Percentiles rank a stretch among this genome's conserved stretches.
These are phyloP conservation scores for Mycoemilia scoparia DNA, from an alignment of 192 early-diverging fungal genomes.

Conservation along the genomic window DNA sequence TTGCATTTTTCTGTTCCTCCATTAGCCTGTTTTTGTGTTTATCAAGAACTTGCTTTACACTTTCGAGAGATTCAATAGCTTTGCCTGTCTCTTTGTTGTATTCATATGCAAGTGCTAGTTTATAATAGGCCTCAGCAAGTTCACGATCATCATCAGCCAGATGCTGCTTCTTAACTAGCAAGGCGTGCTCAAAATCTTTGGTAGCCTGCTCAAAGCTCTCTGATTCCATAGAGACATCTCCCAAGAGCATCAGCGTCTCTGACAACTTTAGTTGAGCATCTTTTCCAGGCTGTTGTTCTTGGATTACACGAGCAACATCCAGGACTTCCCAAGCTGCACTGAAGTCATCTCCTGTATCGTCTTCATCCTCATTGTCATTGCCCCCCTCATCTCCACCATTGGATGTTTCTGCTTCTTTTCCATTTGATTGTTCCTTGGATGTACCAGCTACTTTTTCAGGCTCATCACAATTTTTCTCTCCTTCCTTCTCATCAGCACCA, in stretches of 20 bases:
- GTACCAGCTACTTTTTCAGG: too few relatives aligned
- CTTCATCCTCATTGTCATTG: constrained; percentile 22
- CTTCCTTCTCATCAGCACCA: constrained; percentile 18
- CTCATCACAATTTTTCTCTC: constrained; percentile 10
- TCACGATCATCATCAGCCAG: constrained; percentile 21
- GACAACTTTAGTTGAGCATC: constrained; percentile 49
- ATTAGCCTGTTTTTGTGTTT: constrained; percentile 6
- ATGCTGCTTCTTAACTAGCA: constrained; percentile 14
- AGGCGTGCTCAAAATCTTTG: constrained; percentile 19
- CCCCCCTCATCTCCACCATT: constrained; percentile 5
- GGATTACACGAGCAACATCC: constrained; percentile 68
- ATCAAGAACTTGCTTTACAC: constrained; percentile 21
- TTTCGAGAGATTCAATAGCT: constrained; percentile 21
- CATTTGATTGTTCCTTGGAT: not conserved
- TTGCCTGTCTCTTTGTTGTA: constrained; percentile 17
- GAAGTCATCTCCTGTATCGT: constrained; percentile 39
- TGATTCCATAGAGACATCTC: constrained; percentile 76
- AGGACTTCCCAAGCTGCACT: constrained; percentile 68
- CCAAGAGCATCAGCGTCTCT: constrained; percentile 37
- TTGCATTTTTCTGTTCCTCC: constrained; percentile 4
- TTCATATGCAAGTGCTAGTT: constrained; percentile 27
- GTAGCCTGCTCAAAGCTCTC: constrained; percentile 37
- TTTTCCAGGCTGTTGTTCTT: constrained; percentile 33
- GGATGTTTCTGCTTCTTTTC: constrained; percentile 24
- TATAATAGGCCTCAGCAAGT: constrained; percentile 30